phyloP scores from a whole-genome alignment of 78 protist species.

The Polysphondylium violaceum region DNA sequence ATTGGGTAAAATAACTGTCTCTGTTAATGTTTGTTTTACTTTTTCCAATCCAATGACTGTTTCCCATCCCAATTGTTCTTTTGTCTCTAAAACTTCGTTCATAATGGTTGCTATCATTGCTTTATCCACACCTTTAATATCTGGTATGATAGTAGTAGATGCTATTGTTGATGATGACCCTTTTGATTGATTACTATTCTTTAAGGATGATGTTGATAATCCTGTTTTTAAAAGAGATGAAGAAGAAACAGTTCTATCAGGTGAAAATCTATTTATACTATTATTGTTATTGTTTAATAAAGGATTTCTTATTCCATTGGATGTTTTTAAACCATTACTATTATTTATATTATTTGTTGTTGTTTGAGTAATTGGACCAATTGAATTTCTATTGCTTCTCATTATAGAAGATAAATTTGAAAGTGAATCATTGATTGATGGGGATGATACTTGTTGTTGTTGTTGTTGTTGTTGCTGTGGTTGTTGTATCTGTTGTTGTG shows the following conservation, averaged over 20 bases:
- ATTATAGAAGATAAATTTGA: too few species aligned
- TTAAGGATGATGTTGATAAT: background rate
- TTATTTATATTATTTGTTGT: background rate
- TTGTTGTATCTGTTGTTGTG: background rate
- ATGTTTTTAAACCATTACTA: background rate
- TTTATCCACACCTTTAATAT: slow-evolving; percentile 68
- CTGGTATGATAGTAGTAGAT: slow-evolving; percentile 17
- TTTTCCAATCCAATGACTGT: slow-evolving; percentile 77
- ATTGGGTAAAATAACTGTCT: slow-evolving; percentile 81
- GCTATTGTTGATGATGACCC: background rate
- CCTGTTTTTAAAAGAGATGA: background rate
- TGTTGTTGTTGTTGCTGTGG: background rate
- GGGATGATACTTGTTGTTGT: background rate
- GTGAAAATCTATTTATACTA: too few species aligned
- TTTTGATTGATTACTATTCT: background rate
- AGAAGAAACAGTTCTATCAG: too few species aligned
- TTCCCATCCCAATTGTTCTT: slow-evolving; percentile 63
- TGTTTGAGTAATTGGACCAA: background rate
- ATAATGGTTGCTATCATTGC: slow-evolving; percentile 38
- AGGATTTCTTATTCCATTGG: background rate
- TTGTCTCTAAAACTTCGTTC: slow-evolving; percentile 75
- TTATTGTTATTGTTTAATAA: background rate
- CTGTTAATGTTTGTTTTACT: slow-evolving; percentile 79
- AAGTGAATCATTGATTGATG: too few species aligned
- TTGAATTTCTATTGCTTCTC: background rate